A percentile compares a stretch with the other conserved stretches of the same genome.
Evolutionary conservation across 75 land plant genomes (phyloP).

Genomic region (Selaginella moellendorffii): DNA sequence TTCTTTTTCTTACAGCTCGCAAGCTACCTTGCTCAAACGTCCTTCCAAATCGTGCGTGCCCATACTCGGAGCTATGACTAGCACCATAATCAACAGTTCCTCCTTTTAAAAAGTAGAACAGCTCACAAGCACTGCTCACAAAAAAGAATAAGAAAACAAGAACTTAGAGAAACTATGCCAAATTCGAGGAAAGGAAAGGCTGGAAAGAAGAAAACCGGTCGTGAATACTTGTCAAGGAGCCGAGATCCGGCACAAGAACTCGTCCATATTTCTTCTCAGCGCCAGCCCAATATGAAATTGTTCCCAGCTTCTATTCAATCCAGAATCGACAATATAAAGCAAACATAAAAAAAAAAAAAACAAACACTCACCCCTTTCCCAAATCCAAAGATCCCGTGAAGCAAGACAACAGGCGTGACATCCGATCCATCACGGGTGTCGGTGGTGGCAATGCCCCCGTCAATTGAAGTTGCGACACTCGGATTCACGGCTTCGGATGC

Average conservation of each 20-base stretch:
- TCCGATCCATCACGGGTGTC: background rate
- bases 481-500: no score
- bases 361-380: conserved; percentile 5
- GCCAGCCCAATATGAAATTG: background rate
- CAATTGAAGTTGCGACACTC: no score
- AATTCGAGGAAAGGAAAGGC: conserved; percentile 2
- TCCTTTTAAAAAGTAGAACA: conserved; percentile 95
- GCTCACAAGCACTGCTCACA: conserved; percentile 74
- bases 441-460: no score
- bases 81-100: conserved; percentile 91
- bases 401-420: background rate
- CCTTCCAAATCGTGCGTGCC: conserved; percentile 69
- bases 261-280: background rate
- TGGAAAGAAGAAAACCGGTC: conserved; percentile 2
- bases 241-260: conserved; percentile 7
- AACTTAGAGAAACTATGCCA: no score
- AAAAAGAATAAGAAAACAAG: no score
- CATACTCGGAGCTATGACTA: conserved; percentile 59
- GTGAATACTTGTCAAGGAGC: conserved; percentile 8
- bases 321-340: background rate
- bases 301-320: background rate
- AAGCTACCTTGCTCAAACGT: conserved; percentile 50
- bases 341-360: background rate
- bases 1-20: background rate
- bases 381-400: conserved; percentile 4